A percentile compares a stretch with the other conserved stretches of the same genome.
Evolutionary conservation across 2,329 filamentous ascomycete genomes (phyloP).

Genomic region (Botryotinia narcissicola): DNA sequence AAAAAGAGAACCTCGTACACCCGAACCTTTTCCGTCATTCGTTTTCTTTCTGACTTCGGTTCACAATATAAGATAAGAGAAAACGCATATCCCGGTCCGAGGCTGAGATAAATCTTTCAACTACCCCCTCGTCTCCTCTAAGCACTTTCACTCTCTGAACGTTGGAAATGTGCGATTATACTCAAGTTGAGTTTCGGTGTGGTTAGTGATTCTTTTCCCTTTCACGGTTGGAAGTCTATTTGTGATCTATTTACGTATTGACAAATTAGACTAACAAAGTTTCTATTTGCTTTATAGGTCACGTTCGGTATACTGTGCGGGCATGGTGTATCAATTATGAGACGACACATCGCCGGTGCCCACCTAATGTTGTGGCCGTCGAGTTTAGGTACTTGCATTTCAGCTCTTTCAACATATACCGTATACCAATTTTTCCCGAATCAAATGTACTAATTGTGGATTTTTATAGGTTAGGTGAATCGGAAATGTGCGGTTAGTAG

Average conservation of each 20-base stretch:
- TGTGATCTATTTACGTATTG: not conserved
- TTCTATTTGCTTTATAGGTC: constrained; percentile 36
- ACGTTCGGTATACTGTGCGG: constrained; percentile 54
- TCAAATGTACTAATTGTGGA: constrained; percentile 22
- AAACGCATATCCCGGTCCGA: constrained; percentile 13
- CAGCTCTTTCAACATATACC: not conserved
- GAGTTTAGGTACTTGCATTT: constrained; percentile 31
- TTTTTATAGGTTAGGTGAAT: constrained; percentile 29
- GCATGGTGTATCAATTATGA: constrained; percentile 51
- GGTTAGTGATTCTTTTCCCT: constrained; percentile 9
- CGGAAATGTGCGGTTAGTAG: constrained; percentile 35
- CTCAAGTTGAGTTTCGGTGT: constrained; percentile 56
- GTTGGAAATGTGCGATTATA: constrained; percentile 55
- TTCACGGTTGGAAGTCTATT: not conserved
- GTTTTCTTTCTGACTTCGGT: not conserved
- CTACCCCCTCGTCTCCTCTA: not conserved
- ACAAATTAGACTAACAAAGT: constrained; percentile 1
- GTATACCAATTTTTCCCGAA: not conserved
- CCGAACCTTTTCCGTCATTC: not conserved
- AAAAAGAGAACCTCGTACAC: not conserved
- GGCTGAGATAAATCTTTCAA: constrained; percentile 10
- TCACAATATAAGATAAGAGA: constrained; percentile 4
- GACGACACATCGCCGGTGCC: constrained; percentile 54
- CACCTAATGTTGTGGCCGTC: constrained; percentile 48
- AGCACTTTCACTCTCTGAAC: not conserved